These are phyloP conservation scores for Trametes cinnabarina DNA, from an alignment of 768 basidiomycete species.

Conservation along the genomic window DNA sequence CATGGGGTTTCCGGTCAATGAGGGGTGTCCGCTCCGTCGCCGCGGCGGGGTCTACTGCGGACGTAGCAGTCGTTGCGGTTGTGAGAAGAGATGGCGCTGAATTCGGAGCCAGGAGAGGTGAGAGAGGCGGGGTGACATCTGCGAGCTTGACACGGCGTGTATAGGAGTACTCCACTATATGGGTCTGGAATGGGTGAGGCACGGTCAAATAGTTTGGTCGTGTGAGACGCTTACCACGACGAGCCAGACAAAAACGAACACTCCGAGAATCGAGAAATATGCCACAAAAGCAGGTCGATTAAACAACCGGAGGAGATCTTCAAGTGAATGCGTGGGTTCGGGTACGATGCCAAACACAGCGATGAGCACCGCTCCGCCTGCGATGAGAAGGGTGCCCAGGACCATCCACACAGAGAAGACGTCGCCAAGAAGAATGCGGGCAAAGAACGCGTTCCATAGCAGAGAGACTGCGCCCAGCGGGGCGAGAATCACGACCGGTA, in stretches of 20 bases:
- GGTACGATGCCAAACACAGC: slow-evolving; percentile 91
- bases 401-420: slow-evolving; percentile 82
- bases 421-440: slow-evolving; percentile 79
- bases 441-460: slow-evolving; percentile 93
- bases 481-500: slow-evolving; percentile 93
- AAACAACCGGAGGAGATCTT: slow-evolving; percentile 80
- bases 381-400: slow-evolving; percentile 84
- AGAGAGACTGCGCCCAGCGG: slow-evolving; percentile 91
- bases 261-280: slow-evolving; percentile 75
- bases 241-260: slow-evolving; percentile 58
- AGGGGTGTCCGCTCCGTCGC: slow-evolving; percentile 57
- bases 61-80: slow-evolving; percentile 29
- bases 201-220: not conserved
- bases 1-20: slow-evolving; percentile 40
- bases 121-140: slow-evolving; percentile 34
- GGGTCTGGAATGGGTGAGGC: slow-evolving; percentile 70
- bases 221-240: slow-evolving; percentile 49
- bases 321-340: slow-evolving; percentile 81
- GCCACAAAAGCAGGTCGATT: slow-evolving; percentile 71
- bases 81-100: slow-evolving; percentile 37
- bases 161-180: slow-evolving; percentile 65
- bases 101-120: slow-evolving; percentile 37
- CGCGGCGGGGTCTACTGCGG: slow-evolving; percentile 25
- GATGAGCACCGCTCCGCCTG: slow-evolving; percentile 84
- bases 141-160: slow-evolving; percentile 34